Evolutionary conservation across 192 early-diverging fungal genomes (phyloP).

Genomic region (Kappamyces sp.): DNA sequence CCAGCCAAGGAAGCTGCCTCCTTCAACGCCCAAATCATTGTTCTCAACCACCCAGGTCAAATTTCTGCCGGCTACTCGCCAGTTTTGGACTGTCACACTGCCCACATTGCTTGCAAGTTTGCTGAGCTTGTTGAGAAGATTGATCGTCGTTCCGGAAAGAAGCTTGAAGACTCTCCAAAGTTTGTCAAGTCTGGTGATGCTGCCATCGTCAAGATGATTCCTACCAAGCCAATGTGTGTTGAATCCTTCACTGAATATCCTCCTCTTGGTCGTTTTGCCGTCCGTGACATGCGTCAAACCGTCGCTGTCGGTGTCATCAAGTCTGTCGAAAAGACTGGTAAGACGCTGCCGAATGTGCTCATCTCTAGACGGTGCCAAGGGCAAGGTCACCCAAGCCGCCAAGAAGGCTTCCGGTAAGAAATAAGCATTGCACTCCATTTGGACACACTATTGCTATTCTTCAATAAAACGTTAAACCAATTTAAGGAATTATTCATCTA

Average conservation of each 20-base stretch:
- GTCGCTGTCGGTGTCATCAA: constrained; percentile 97
- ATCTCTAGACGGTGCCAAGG: constrained; percentile 15
- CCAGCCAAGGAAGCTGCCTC: constrained; percentile 85
- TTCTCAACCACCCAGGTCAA: constrained; percentile 95
- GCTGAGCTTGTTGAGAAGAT: constrained; percentile 88
- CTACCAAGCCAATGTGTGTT: constrained; percentile 95
- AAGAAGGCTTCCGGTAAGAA: constrained; percentile 69
- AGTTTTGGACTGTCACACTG: constrained; percentile 92
- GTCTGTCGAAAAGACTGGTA: constrained; percentile 78
- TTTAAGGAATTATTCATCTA: neutral
- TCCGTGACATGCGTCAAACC: constrained; percentile 97
- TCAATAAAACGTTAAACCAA: constrained; percentile 14
- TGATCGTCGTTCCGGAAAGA: constrained; percentile 92
- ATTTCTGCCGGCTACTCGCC: constrained; percentile 92
- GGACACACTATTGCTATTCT: constrained; percentile 11
- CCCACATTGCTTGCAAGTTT: constrained; percentile 96
- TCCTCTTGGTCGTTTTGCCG: constrained; percentile 92
- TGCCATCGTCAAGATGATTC: constrained; percentile 91
- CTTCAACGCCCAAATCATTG: constrained; percentile 93
- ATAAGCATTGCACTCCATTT: constrained; percentile 35
- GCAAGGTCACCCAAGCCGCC: constrained; percentile 76
- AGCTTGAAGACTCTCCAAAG: constrained; percentile 87
- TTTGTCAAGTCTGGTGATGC: constrained; percentile 93
- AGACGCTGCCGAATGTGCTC: constrained; percentile 17
- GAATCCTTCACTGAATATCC: constrained; percentile 90